Percentiles rank a stretch among this genome's conserved stretches.
Evolutionary conservation across 129 eudicot species (phyloP).

Genomic region (Helianthus annuus): DNA sequence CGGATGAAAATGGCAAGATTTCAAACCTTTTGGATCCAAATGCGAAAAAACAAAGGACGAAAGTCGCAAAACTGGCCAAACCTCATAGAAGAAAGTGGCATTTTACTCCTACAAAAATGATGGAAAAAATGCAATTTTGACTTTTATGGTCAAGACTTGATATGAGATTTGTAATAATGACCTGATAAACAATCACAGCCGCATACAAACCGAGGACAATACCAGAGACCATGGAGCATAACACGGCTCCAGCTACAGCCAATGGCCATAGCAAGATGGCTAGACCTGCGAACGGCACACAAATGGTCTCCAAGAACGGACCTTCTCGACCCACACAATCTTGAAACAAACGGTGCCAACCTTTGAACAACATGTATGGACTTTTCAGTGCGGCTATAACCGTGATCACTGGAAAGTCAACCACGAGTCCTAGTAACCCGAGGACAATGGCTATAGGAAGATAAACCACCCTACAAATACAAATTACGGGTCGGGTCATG

Average conservation of each 20-base stretch:
- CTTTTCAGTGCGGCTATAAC: slow-evolving; percentile 64
- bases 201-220: slow-evolving; percentile 77
- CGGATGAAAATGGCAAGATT: too few relatives aligned
- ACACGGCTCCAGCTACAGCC: slow-evolving; percentile 83
- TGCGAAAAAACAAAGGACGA: too few relatives aligned
- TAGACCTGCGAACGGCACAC: slow-evolving; percentile 97
- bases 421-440: slow-evolving; percentile 58
- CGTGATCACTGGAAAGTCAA: slow-evolving; percentile 74
- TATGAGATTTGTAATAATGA: slow-evolving; percentile 22
- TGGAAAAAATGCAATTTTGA: background rate
- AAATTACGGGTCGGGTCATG: background rate
- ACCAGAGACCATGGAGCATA: slow-evolving; percentile 74
- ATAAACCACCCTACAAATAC: slow-evolving; percentile 50
- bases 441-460: slow-evolving; percentile 58
- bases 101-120: background rate
- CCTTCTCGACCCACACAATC: slow-evolving; percentile 96
- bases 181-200: slow-evolving; percentile 82
- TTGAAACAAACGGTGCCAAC: slow-evolving; percentile 89
- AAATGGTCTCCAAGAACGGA: slow-evolving; percentile 89
- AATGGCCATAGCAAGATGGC: slow-evolving; percentile 96
- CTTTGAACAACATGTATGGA: slow-evolving; percentile 88
- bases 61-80: too few relatives aligned
- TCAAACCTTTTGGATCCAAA: too few relatives aligned
- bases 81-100: too few relatives aligned
- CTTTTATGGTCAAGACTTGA: slow-evolving; percentile 25